phyloP scores from a whole-genome alignment of 2,329 filamentous ascomycete species.

The Cladosporium sphaerospermum region DNA sequence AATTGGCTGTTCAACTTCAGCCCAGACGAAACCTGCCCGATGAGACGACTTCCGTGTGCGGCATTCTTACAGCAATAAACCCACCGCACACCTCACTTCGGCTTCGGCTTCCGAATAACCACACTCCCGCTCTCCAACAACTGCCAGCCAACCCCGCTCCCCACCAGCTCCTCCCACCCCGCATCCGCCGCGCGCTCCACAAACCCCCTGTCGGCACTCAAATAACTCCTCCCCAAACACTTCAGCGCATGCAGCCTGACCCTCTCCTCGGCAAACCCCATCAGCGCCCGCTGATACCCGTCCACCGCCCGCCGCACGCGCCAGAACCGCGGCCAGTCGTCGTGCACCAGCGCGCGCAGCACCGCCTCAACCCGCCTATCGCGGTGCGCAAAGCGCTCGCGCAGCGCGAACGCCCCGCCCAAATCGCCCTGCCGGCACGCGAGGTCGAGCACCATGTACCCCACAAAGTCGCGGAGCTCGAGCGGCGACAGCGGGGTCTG shows the following conservation, averaged over 20 bases:
- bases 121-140: constrained; percentile 60
- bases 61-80: neutral
- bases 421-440: constrained; percentile 77
- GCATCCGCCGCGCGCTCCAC: constrained; percentile 63
- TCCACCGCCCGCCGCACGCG: constrained; percentile 65
- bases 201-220: constrained; percentile 62
- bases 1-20: neutral
- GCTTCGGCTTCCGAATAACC: constrained; percentile 62
- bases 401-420: constrained; percentile 63
- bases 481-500: constrained; percentile 58
- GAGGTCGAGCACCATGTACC: constrained; percentile 79
- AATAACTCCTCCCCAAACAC: constrained; percentile 76
- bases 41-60: neutral
- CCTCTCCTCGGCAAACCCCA: constrained; percentile 74
- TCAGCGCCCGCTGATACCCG: constrained; percentile 69
- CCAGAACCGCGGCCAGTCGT: constrained; percentile 79
- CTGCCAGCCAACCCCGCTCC: constrained; percentile 79
- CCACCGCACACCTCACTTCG: constrained; percentile 27
- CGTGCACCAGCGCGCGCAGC: constrained; percentile 65
- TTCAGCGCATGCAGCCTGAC: constrained; percentile 74
- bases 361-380: constrained; percentile 65
- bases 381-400: constrained; percentile 52
- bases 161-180: constrained; percentile 65
- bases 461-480: constrained; percentile 72
- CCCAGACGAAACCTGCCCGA: neutral